A percentile compares a stretch with the other conserved stretches of the same genome.
Evolutionary conservation across 2,329 filamentous ascomycete genomes (phyloP).

Genomic region (Penicillium expansum): DNA sequence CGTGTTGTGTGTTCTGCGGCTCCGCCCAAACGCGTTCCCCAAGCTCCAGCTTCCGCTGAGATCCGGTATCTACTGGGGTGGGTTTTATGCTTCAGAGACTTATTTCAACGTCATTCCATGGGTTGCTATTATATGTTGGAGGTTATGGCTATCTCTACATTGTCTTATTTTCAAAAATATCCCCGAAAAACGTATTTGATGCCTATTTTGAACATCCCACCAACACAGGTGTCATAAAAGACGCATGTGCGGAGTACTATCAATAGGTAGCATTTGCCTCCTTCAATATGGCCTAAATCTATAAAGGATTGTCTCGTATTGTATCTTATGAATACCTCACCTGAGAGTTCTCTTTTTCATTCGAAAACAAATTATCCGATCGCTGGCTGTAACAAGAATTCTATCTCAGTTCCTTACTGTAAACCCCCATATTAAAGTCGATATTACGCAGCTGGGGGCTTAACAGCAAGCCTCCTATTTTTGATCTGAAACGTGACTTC

Average conservation of each 20-base stretch:
- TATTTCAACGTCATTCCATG: conserved; percentile 1
- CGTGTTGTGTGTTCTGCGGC: neutral
- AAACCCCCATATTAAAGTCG: neutral
- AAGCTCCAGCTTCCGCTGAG: neutral
- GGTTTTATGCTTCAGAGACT: neutral
- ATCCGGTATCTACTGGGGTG: neutral
- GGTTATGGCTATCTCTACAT: neutral
- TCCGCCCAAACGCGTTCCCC: conserved; percentile 5
- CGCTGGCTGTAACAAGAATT: neutral
- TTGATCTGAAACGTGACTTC: neutral
- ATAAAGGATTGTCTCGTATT: neutral
- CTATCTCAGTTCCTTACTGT: neutral
- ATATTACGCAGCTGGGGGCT: no score
- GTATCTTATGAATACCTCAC: neutral
- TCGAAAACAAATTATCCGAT: no score
- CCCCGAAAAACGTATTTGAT: neutral
- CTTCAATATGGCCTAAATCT: no score
- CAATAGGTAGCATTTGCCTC: neutral
- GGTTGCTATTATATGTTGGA: neutral
- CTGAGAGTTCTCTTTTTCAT: neutral
- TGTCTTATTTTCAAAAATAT: neutral
- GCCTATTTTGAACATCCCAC: neutral
- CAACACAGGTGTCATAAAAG: neutral
- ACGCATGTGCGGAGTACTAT: neutral
- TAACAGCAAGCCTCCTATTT: neutral